phyloP scores from a whole-genome alignment of 441 rosid species.

The Gossypium schwendimanii region DNA sequence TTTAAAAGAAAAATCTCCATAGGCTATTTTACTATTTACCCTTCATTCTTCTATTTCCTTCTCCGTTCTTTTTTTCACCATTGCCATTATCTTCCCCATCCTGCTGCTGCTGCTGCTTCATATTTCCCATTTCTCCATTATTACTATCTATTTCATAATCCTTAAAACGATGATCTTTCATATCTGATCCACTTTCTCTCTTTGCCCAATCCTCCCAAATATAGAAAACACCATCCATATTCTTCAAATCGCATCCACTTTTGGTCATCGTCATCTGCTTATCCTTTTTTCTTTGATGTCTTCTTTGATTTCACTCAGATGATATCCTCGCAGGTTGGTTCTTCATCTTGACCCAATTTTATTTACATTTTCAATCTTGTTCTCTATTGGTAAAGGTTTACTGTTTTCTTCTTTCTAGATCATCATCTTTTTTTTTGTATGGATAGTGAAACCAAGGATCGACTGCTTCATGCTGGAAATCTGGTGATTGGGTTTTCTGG shows the following conservation, averaged over 20 bases:
- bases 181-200: slow-evolving; percentile 1
- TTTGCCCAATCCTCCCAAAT: neutral
- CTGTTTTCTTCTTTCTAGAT: neutral
- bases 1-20: neutral
- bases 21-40: too few relatives aligned
- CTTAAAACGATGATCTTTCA: neutral
- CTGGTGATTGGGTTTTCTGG: neutral
- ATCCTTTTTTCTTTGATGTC: neutral
- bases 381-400: neutral
- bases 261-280: neutral
- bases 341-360: neutral
- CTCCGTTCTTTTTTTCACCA: neutral
- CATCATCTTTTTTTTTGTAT: neutral
- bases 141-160: neutral
- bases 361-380: neutral
- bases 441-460: neutral
- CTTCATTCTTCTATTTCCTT: neutral
- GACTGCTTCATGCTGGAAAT: neutral
- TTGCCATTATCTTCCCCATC: neutral
- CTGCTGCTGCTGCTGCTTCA: neutral
- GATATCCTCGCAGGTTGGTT: neutral
- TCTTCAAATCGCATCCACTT: neutral
- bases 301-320: neutral
- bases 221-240: neutral
- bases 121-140: neutral